phyloP scores from a whole-genome alignment of 305 asterid genomes.

The Fraxinus xanthoxyloides region DNA sequence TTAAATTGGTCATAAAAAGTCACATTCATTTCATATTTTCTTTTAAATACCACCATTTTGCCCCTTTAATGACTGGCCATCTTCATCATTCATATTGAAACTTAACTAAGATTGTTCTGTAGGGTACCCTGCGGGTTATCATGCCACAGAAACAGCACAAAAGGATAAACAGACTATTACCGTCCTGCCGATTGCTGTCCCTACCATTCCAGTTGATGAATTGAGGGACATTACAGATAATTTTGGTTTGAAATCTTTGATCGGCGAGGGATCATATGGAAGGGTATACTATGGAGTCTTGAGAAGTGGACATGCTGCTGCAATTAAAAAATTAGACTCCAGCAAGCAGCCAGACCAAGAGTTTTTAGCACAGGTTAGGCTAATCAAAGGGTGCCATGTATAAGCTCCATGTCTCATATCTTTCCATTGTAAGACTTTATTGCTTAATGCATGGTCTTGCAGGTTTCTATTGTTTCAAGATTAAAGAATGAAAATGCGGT shows the following conservation, averaged over 20 bases:
- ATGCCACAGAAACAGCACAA: slow-evolving; percentile 50
- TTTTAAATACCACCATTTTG: not conserved
- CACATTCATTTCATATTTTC: slow-evolving; percentile 5
- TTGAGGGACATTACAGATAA: slow-evolving; percentile 64
- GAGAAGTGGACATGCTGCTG: slow-evolving; percentile 57
- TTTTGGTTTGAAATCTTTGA: slow-evolving; percentile 60
- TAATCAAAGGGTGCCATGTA: slow-evolving; percentile 1
- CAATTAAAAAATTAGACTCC: slow-evolving; percentile 70
- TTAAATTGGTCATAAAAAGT: slow-evolving; percentile 8
- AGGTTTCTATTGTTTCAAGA: slow-evolving; percentile 89
- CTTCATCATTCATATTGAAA: not conserved
- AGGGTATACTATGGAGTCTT: slow-evolving; percentile 66
- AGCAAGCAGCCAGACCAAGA: slow-evolving; percentile 86
- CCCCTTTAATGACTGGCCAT: not conserved
- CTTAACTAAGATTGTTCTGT: slow-evolving; percentile 17
- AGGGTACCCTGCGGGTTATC: slow-evolving; percentile 59
- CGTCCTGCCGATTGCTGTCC: slow-evolving; percentile 69
- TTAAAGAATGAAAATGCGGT: slow-evolving; percentile 67
- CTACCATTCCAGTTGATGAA: slow-evolving; percentile 61
- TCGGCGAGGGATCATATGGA: slow-evolving; percentile 80
- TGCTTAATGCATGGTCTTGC: slow-evolving; percentile 19
- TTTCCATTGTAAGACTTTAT: slow-evolving; percentile 5
- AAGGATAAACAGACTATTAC: slow-evolving; percentile 43
- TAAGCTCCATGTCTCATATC: slow-evolving; percentile 3
- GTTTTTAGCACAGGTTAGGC: slow-evolving; percentile 60